These are phyloP conservation scores for Ganoderma meredithae DNA, from an alignment of 1,284 basidiomycete species.

Conservation along the genomic window DNA sequence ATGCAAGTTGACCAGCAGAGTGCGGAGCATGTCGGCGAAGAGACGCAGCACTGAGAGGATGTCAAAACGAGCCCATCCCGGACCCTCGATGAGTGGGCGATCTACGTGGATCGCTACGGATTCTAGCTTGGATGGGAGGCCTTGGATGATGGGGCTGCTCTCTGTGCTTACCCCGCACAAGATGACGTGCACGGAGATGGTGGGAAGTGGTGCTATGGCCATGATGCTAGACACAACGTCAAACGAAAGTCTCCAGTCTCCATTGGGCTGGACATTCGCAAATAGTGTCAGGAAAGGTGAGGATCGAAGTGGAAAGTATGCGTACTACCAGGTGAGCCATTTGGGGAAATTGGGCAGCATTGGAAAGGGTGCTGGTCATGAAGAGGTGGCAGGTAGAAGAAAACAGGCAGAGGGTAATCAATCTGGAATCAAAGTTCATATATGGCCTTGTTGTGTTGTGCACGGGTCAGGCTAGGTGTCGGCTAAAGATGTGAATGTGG, in stretches of 20 bases:
- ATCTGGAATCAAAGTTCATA: not conserved
- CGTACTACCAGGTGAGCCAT: not conserved
- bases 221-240: conserved; percentile 9
- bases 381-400: not conserved
- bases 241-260: conserved; percentile 6
- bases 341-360: not conserved
- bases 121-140: not conserved
- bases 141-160: not conserved
- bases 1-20: not conserved
- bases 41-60: not conserved
- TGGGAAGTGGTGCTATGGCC: not conserved
- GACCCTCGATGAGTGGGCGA: not conserved
- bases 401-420: not conserved
- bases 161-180: not conserved
- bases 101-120: not conserved
- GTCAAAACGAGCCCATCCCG: not conserved
- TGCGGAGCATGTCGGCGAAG: not conserved
- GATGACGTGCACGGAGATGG: not conserved
- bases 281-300: not conserved
- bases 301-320: not conserved
- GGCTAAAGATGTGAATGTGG: not conserved
- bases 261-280: not conserved
- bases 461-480: not conserved
- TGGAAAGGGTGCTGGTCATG: not conserved
- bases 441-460: not conserved